Base-by-base conservation (phyloP, 164 flowering plant species). In the Paratinospora sagittata region DNA sequence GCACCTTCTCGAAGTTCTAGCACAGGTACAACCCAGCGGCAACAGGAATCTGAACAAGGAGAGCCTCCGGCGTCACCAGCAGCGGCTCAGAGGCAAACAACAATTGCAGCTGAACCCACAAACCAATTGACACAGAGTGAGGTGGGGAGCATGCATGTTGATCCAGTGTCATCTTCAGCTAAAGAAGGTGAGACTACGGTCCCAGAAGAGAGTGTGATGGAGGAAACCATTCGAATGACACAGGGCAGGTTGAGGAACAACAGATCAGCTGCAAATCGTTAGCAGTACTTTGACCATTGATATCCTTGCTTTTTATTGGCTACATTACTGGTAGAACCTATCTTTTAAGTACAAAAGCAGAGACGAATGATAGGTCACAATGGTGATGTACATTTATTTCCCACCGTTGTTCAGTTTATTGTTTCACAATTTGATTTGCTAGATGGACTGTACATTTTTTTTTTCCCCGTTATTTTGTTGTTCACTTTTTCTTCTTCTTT, bases 241-340 rank as follows among this genome's bases (percentile, higher is more conserved):
- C 88, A 90, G 7, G 88, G 78, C 36, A 87, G 89, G 72, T 80
- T 84, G 78, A 84, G 95, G 83, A 88, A 76, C 79, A 77, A 76
- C n/a, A 83, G 87, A 17, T 45, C 89, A 17, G 63, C 73, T 13
- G 62, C 76, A 43, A 69, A 49, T 57, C 76, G 72, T 37, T 69
- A 74, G 27, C 62, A 49, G 26, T 27, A 4, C 4, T 27, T 49
- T 27, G 17, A 4, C 39, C 14, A 30, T 8, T 70, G 27, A 33
- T 21, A 63, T 21, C 24, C 6, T 9, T 65, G 10, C 43, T 24
- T 34, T 30, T 65, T 30, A 39, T 34, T 9, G 11, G 41, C 10
- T 34, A 19, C 11, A 12, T 27, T 26, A 61, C 6, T 27, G 64
- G 33, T 27, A 26, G 34, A n/a, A n/a, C n/a, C n/a, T n/a, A n/a